Evolutionary conservation across 495 filamentous ascomycete species (phyloP).

Genomic region (Penicillium desertorum): DNA sequence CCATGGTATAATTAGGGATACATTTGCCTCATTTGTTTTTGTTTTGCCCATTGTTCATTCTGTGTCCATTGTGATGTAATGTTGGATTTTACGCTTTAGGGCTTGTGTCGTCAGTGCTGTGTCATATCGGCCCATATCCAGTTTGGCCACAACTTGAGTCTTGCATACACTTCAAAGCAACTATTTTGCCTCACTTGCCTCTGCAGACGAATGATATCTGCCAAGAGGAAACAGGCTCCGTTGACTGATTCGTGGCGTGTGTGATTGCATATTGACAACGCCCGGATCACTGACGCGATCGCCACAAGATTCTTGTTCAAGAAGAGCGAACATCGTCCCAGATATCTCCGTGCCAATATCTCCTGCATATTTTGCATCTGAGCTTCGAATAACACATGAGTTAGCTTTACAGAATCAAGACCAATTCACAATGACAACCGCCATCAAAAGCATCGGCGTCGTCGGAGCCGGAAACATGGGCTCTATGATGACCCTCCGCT

Average conservation of each 20-base stretch:
- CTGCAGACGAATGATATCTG: neutral
- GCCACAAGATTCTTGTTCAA: slow-evolving; percentile 21
- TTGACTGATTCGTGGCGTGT: neutral
- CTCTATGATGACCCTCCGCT: slow-evolving; percentile 61
- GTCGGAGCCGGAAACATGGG: slow-evolving; percentile 69
- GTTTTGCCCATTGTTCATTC: slow-evolving; percentile 8
- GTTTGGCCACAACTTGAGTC: neutral
- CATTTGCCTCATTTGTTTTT: neutral
- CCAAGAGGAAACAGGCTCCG: neutral
- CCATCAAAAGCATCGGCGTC: slow-evolving; percentile 54
- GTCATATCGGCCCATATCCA: slow-evolving; percentile 9
- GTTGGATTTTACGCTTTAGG: neutral
- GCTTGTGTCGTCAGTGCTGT: slow-evolving; percentile 16
- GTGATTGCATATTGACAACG: slow-evolving; percentile 25
- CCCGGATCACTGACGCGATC: slow-evolving; percentile 14
- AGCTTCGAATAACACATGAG: neutral
- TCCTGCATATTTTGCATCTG: neutral
- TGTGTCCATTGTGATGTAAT: slow-evolving; percentile 17
- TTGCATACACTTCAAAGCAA: neutral
- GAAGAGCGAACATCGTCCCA: slow-evolving; percentile 4
- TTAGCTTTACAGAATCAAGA: neutral
- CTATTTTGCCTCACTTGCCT: neutral
- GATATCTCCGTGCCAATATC: neutral
- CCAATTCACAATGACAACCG: slow-evolving; percentile 23
- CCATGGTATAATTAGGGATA: neutral